Conservation (phyloP, 192 early-diverging fungal species). For the Backusella liffmaniae region DNA sequence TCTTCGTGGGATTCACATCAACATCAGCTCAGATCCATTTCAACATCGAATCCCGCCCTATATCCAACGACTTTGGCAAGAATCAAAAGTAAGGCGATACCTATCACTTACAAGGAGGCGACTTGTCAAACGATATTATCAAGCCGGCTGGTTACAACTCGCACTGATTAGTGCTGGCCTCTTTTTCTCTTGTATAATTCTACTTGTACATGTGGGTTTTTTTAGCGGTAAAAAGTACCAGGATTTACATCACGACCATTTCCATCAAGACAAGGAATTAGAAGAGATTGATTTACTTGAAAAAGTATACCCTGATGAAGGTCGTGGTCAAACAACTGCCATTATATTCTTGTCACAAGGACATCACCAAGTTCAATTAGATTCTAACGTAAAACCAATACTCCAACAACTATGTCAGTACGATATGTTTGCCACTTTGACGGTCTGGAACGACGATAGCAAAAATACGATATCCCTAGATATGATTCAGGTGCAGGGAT, state of each 20-base stretch:
- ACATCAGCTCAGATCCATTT: constrained; percentile 41
- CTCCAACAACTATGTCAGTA: constrained; percentile 51
- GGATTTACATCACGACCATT: constrained; percentile 29
- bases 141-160: constrained; percentile 9
- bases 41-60: constrained; percentile 38
- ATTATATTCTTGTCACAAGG: constrained; percentile 31
- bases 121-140: constrained; percentile 9
- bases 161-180: not conserved
- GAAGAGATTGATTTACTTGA: constrained; percentile 36
- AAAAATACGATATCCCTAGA: constrained; percentile 14
- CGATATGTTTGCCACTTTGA: constrained; percentile 53
- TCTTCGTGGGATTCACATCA: constrained; percentile 37
- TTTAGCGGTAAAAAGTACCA: constrained; percentile 36
- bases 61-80: constrained; percentile 36
- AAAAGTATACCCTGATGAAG: constrained; percentile 49
- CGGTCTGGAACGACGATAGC: constrained; percentile 57
- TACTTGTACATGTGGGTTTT: constrained; percentile 33
- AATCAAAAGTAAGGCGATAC: constrained; percentile 18
- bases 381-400: constrained; percentile 45
- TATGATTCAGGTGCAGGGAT: constrained; percentile 38
- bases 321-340: constrained; percentile 43
- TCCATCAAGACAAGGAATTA: not conserved
- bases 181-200: constrained; percentile 23
- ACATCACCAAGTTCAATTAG: constrained; percentile 9
- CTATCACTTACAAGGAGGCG: constrained; percentile 7